Evolutionary conservation across 2,329 filamentous ascomycete genomes (phyloP).

Genomic region (Pestalotiopsis sp.): DNA sequence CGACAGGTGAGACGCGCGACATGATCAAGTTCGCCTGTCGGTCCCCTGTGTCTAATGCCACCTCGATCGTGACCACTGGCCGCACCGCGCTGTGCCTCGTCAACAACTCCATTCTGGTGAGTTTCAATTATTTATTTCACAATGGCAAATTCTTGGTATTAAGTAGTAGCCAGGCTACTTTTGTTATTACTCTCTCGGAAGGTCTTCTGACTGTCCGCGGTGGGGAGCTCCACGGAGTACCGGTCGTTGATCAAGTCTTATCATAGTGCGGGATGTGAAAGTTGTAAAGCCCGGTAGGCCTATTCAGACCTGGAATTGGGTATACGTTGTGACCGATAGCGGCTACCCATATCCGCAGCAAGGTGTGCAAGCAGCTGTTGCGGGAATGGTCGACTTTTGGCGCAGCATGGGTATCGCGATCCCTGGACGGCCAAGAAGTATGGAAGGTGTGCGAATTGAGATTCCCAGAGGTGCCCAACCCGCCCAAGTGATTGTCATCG

Average conservation of each 20-base stretch:
- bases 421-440: not conserved
- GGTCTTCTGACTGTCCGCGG: constrained; percentile 72
- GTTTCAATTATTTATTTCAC: constrained; percentile 12
- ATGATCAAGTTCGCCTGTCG: constrained; percentile 78
- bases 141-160: not conserved
- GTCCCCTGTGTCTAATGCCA: constrained; percentile 65
- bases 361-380: not conserved
- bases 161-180: constrained; percentile 38
- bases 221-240: constrained; percentile 57
- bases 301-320: constrained; percentile 53
- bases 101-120: constrained; percentile 44
- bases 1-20: constrained; percentile 57
- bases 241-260: not conserved
- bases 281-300: constrained; percentile 52
- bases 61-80: constrained; percentile 62
- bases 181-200: constrained; percentile 64
- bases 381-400: constrained; percentile 4
- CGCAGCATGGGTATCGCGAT: constrained; percentile 1
- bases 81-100: constrained; percentile 61
- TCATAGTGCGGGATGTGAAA: constrained; percentile 47
- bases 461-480: constrained; percentile 1
- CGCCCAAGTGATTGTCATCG: not conserved
- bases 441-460: not conserved
- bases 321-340: constrained; percentile 36
- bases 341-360: not conserved